phyloP scores from a whole-genome alignment of 805 yeast species.

The Candida manassasensis region DNA sequence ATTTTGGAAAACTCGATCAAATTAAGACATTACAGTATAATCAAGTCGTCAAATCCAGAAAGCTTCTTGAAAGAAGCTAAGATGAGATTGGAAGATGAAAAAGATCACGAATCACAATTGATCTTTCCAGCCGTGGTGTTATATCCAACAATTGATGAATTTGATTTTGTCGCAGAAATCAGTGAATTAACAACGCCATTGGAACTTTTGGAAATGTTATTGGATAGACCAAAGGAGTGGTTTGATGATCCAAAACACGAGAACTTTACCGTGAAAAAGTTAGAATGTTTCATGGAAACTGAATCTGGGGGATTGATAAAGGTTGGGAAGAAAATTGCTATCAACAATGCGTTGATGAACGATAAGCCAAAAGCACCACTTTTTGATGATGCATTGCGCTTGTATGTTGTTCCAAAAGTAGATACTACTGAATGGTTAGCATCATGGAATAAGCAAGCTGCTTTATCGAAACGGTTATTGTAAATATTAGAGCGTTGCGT shows the following conservation, averaged over 20 bases:
- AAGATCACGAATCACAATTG: conserved; percentile 71
- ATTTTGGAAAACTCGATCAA: conserved; percentile 56
- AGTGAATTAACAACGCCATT: conserved; percentile 67
- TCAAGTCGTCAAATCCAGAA: conserved; percentile 50
- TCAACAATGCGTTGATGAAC: conserved; percentile 60
- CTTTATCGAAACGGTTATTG: conserved; percentile 40
- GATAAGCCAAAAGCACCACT: conserved; percentile 66
- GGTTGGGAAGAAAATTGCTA: conserved; percentile 69
- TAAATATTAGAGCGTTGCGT: conserved; percentile 3
- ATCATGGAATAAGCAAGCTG: conserved; percentile 59
- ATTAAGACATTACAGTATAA: conserved; percentile 50
- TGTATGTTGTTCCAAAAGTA: conserved; percentile 75
- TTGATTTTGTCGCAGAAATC: conserved; percentile 72
- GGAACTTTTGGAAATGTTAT: conserved; percentile 56
- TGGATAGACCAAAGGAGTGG: conserved; percentile 65
- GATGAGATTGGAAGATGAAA: conserved; percentile 55
- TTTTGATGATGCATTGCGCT: conserved; percentile 65
- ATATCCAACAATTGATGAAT: conserved; percentile 80
- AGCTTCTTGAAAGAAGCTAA: conserved; percentile 50
- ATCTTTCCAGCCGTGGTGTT: conserved; percentile 76
- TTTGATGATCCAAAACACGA: conserved; percentile 57
- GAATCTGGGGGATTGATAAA: conserved; percentile 78
- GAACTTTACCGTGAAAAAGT: conserved; percentile 52
- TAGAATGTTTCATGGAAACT: conserved; percentile 81
- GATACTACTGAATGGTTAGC: conserved; percentile 62